Base-by-base conservation (phyloP, 169 alveolate genomes). In the Plasmodium sp. region DNA sequence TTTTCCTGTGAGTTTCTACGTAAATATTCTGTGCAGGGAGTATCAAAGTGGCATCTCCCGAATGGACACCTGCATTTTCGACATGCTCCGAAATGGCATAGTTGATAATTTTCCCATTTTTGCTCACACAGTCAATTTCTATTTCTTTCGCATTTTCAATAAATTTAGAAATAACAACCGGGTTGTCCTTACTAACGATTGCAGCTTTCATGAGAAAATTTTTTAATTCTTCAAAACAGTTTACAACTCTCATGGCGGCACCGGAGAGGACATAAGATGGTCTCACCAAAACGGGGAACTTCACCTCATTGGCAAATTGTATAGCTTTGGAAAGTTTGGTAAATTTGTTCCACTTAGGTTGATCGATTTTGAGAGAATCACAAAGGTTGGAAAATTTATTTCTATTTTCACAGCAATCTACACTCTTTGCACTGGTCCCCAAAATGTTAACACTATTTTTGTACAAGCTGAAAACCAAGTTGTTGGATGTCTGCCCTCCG, bases 401-500 rank as follows among this genome's bases (percentile, higher is more conserved):
- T 83, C 99, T 82, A 96, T 97, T 96, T 93, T 98, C 99, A 58
- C 98, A 96, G 34, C 96, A 94, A 92, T 98, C 99, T 84, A 98
- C 97, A 71, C 98, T 95, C 74, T 96, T 97, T 5, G 97, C 99
- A 56, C 98, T 95, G n/a, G 99, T 97, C 41, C 99, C 99, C 83
- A 97, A 80, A 56, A 97, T 96, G 51, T 91, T 79, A 45, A 96
- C 95, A 43, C 97, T 97, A 83, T 93, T 81, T 81, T 85, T 94
- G 75, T 88, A 94, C 79, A 95, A 83, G 34, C 96, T 95, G 82
- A 95, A 71, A 22, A 98, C 98, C 58, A 98, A 93, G 92, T 97
- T 98, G 97, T 98, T 98, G 34, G 99, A 98, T 33, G 98, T 97
- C 94, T 98, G 99, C 16, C 99, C 99, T 10, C 99, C 99, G 41